A percentile compares a stretch with the other conserved stretches of the same genome.
phyloP scores from a whole-genome alignment of 352 stramenopile species.

The Pelagophyceae sp. region DNA sequence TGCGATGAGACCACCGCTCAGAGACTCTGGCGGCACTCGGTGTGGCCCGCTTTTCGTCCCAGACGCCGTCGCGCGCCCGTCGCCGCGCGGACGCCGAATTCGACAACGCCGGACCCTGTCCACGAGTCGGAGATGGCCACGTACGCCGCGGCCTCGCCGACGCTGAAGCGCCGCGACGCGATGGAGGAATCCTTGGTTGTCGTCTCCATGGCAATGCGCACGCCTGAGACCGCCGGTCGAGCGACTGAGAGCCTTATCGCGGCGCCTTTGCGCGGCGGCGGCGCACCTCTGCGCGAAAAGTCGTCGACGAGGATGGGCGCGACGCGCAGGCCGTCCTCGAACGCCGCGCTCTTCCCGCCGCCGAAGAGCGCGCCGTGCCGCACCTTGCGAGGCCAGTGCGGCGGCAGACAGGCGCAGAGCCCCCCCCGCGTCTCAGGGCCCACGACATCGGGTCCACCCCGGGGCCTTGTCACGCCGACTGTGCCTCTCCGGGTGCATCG shows the following conservation, averaged over 20 bases:
- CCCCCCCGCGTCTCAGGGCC: too few relatives aligned
- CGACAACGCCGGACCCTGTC: neutral
- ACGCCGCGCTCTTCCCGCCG: constrained; percentile 83
- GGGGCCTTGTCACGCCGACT: too few relatives aligned
- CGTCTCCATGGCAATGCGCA: neutral
- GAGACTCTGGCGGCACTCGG: too few relatives aligned
- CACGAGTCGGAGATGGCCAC: neutral
- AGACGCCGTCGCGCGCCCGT: neutral
- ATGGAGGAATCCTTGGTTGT: neutral
- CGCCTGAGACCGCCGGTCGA: too few relatives aligned
- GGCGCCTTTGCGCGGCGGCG: too few relatives aligned
- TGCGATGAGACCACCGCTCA: too few relatives aligned
- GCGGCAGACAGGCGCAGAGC: too few relatives aligned
- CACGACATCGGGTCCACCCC: too few relatives aligned
- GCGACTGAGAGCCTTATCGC: too few relatives aligned
- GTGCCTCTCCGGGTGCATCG: too few relatives aligned
- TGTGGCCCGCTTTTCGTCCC: too few relatives aligned
- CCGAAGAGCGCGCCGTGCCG: constrained; percentile 63
- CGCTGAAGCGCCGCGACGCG: neutral
- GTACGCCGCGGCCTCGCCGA: neutral
- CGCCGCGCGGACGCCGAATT: neutral
- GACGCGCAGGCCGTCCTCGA: constrained; percentile 77
- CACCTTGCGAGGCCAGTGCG: constrained; percentile 36
- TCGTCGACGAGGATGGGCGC: constrained; percentile 59
- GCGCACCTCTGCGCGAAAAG: neutral